Evolutionary conservation across 345 rosid genomes (phyloP).

Genomic region (Geranium brycei): DNA sequence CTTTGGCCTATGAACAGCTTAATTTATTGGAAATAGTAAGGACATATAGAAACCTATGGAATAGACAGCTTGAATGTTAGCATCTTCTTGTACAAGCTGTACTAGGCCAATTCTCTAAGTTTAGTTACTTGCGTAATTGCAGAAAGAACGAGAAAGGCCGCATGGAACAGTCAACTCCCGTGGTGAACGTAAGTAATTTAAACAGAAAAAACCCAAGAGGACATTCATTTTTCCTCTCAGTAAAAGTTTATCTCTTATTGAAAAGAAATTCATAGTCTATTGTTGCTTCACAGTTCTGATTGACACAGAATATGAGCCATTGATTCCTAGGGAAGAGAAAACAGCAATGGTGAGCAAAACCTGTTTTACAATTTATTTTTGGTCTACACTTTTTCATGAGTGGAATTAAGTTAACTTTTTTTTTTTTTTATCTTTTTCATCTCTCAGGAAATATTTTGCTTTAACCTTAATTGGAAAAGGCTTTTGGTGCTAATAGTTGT

Average conservation of each 20-base stretch:
- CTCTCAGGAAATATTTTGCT: slow-evolving; percentile 48
- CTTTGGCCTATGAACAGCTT: too few species aligned
- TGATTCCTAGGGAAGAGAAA: slow-evolving; percentile 58
- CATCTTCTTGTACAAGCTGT: too few species aligned
- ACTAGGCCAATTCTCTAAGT: neutral
- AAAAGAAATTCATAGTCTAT: neutral
- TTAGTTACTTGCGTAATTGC: slow-evolving; percentile 12
- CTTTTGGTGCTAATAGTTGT: slow-evolving; percentile 32
- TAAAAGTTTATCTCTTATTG: neutral
- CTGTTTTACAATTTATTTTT: neutral
- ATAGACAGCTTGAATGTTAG: too few species aligned
- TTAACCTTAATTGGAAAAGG: slow-evolving; percentile 65
- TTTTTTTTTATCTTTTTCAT: neutral
- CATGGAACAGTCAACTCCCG: slow-evolving; percentile 42
- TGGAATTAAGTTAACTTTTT: neutral
- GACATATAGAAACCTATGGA: too few species aligned
- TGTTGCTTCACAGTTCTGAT: slow-evolving; percentile 44
- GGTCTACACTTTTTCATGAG: neutral
- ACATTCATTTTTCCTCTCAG: neutral
- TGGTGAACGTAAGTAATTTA: slow-evolving; percentile 57
- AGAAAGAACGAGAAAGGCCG: slow-evolving; percentile 53
- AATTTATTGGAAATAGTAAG: too few species aligned
- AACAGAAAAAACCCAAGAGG: neutral
- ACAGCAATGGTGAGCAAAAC: slow-evolving; percentile 31
- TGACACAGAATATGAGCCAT: slow-evolving; percentile 60